Percentiles rank a stretch among this genome's conserved stretches.
Evolutionary conservation across 768 basidiomycete species (phyloP).

Genomic region (Mycena maculata): DNA sequence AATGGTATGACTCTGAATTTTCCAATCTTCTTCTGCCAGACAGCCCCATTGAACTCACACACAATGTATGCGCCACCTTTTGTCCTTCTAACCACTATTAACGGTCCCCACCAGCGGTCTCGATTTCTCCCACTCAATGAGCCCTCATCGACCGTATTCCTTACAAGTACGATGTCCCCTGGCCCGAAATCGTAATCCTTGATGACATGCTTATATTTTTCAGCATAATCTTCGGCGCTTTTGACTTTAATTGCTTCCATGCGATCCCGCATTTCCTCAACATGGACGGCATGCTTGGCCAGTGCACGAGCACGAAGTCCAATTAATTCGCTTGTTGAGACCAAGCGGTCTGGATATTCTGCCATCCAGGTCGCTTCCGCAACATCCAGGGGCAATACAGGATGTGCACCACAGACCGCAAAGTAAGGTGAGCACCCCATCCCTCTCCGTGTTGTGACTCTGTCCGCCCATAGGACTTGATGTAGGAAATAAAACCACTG

Average conservation of each 20-base stretch:
- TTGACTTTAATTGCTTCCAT: slow-evolving; percentile 25
- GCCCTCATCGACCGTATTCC: slow-evolving; percentile 35
- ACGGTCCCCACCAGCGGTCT: slow-evolving; percentile 39
- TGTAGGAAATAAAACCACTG: slow-evolving; percentile 38
- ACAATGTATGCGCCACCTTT: slow-evolving; percentile 27
- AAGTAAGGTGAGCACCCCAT: slow-evolving; percentile 39
- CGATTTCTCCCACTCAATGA: slow-evolving; percentile 33
- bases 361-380: slow-evolving; percentile 44
- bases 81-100: slow-evolving; percentile 33
- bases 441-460: slow-evolving; percentile 28
- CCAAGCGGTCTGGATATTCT: slow-evolving; percentile 15
- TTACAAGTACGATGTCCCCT: slow-evolving; percentile 39
- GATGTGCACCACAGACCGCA: slow-evolving; percentile 37
- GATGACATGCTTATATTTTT: slow-evolving; percentile 29
- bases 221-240: slow-evolving; percentile 34
- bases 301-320: slow-evolving; percentile 25
- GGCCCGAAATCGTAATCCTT: slow-evolving; percentile 24
- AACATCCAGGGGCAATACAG: slow-evolving; percentile 39
- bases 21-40: slow-evolving; percentile 14
- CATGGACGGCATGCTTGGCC: slow-evolving; percentile 34
- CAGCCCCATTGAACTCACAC: slow-evolving; percentile 9
- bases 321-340: slow-evolving; percentile 36
- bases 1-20: slow-evolving; percentile 22
- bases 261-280: slow-evolving; percentile 25
- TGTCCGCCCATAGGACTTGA: slow-evolving; percentile 39